Base-by-base conservation (phyloP, 495 filamentous ascomycete species). In the Tetracladium marchalianum region DNA sequence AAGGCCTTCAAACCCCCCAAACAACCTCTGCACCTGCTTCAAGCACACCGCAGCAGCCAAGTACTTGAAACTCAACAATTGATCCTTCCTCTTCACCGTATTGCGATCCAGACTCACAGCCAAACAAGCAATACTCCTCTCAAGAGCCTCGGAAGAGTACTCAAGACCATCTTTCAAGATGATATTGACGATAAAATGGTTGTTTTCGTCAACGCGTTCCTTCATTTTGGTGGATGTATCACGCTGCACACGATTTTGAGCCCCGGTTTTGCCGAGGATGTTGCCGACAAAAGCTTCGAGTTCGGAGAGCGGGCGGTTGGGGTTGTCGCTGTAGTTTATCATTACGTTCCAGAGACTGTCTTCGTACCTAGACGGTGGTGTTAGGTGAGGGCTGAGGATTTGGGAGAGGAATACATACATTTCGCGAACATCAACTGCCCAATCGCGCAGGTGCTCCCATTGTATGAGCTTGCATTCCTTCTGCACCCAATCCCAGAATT, bases 251-350 rank as follows among this genome's bases (percentile, higher is more conserved):
- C 62, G 68, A 9, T 68, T 77, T 49, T 77, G 76, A 3, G 62
- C 61, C 16, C 79, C 77, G 1, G 60, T 66, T 37, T 70, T 78
- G 45, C 80, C 84, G 13, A 88, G 61, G 39, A 90, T 81, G 38
- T 66, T 72, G 24, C 85, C 85, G 27, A 75, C 72, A 56, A 88
- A 85, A 16, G 86, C 82, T 62, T 92, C 86, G 13, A 82, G 54
- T 58, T 92, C 87, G 2, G 60, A 75, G 10, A 90, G 65, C 0
- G 67, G 68, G 27, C 72, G 65, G 32, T 56, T 59, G 0, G 76
- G 73, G 18, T 78, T 68, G 3, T 76, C 70, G 0, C 76, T 75
- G 55, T 73, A 80, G 3, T 69, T 55, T 35, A 66, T 57, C 68
- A 81, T 82, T 2, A 73, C 63, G 19, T 67, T 64, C 12, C 60